phyloP scores from a whole-genome alignment of 2,329 filamentous ascomycete genomes.

The Ambrosiella xylebori region DNA sequence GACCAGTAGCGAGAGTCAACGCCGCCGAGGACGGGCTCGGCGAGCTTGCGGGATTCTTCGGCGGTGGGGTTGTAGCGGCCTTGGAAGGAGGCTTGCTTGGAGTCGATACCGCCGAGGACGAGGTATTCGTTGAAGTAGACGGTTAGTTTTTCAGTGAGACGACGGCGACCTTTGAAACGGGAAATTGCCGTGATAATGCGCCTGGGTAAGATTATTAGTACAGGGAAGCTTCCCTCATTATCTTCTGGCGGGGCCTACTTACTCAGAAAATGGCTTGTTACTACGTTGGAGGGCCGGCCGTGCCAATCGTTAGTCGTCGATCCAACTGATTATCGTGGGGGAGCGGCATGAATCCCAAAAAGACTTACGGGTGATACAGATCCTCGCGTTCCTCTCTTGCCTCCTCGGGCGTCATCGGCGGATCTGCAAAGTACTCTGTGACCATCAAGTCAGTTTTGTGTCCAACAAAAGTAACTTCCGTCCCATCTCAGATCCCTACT shows the following conservation, averaged over 20 bases:
- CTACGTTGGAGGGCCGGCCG: conserved; percentile 19
- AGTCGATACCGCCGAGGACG: conserved; percentile 63
- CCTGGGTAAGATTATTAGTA: neutral
- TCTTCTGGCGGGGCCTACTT: conserved; percentile 11
- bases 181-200: conserved; percentile 6
- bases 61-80: conserved; percentile 25
- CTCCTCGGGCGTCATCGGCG: conserved; percentile 57
- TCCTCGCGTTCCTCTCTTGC: conserved; percentile 42
- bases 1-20: conserved; percentile 30
- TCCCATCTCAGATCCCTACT: too few species aligned
- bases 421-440: conserved; percentile 58
- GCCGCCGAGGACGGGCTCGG: conserved; percentile 33
- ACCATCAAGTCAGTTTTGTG: neutral
- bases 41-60: conserved; percentile 39
- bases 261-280: conserved; percentile 39
- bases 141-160: conserved; percentile 44
- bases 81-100: conserved; percentile 37
- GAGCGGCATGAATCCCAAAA: too few species aligned
- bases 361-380: conserved; percentile 47
- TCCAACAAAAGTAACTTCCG: too few species aligned
- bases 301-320: too few species aligned
- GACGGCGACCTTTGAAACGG: conserved; percentile 38
- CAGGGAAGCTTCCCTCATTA: neutral
- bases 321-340: conserved; percentile 11
- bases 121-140: conserved; percentile 66